phyloP scores from a whole-genome alignment of 2,329 filamentous ascomycete species.

The Ophiostoma ulmi region DNA sequence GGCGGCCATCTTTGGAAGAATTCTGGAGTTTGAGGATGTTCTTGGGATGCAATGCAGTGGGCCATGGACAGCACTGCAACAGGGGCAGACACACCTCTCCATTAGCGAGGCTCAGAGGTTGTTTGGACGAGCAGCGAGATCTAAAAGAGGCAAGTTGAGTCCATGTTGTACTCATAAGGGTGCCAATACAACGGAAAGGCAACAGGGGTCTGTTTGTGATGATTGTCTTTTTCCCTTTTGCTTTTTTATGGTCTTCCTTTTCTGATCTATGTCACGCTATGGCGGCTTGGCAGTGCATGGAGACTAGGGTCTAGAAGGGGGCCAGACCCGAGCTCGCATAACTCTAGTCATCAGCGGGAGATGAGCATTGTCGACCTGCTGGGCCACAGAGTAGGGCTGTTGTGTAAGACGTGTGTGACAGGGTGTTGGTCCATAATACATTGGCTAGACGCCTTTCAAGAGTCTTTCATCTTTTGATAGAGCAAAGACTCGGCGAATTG shows the following conservation, averaged over 20 bases:
- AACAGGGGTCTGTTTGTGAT: not conserved
- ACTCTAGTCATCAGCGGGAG: slow-evolving; percentile 22
- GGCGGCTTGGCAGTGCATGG: slow-evolving; percentile 3
- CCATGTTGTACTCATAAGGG: slow-evolving; percentile 5
- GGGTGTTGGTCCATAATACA: not conserved
- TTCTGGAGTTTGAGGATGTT: not conserved
- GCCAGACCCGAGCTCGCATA: slow-evolving; percentile 19
- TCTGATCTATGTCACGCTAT: not conserved
- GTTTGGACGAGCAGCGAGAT: not conserved
- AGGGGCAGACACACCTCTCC: not conserved
- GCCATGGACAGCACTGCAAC: slow-evolving; percentile 8
- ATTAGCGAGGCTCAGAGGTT: slow-evolving; percentile 9
- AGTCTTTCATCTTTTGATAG: not conserved
- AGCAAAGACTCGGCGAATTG: not conserved
- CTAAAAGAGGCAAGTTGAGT: not conserved
- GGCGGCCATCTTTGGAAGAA: slow-evolving; percentile 2
- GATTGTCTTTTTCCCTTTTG: not conserved
- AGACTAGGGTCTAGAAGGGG: slow-evolving; percentile 20
- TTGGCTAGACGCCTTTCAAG: not conserved
- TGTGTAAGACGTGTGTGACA: slow-evolving; percentile 12
- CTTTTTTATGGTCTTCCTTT: not conserved
- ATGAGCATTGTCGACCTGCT: slow-evolving; percentile 19
- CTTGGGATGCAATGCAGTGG: slow-evolving; percentile 18
- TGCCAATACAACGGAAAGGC: slow-evolving; percentile 18
- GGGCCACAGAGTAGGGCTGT: slow-evolving; percentile 8